Evolutionary conservation across 257 asterid genomes (phyloP).

Genomic region (Capsicum chinense): DNA sequence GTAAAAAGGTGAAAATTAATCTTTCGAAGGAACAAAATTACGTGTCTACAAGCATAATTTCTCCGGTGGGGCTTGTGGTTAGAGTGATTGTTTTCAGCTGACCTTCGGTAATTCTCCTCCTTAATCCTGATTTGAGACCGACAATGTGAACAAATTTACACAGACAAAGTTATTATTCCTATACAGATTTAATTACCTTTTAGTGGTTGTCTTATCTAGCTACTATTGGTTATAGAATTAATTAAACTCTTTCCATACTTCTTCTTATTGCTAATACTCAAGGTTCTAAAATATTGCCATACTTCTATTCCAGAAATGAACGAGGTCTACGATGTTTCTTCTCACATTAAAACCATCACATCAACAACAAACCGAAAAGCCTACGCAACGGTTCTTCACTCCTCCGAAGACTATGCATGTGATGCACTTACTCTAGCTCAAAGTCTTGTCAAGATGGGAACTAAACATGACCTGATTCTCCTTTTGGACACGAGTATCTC

Average conservation of each 20-base stretch:
- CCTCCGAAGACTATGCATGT: slow-evolving; percentile 65
- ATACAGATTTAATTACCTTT: background rate
- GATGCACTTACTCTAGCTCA: slow-evolving; percentile 73
- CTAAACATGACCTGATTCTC: slow-evolving; percentile 64
- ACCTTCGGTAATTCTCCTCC: too few relatives aligned
- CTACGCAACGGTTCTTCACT: slow-evolving; percentile 70
- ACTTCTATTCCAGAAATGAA: slow-evolving; percentile 31
- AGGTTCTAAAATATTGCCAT: background rate
- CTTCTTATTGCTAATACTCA: background rate
- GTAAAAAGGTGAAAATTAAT: too few relatives aligned
- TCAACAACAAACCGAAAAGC: slow-evolving; percentile 49
- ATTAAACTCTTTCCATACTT: background rate
- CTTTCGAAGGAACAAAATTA: too few relatives aligned
- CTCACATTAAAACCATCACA: slow-evolving; percentile 40
- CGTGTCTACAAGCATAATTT: too few relatives aligned
- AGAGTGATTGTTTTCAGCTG: too few relatives aligned
- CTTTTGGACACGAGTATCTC: slow-evolving; percentile 65
- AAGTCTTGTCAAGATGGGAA: slow-evolving; percentile 56
- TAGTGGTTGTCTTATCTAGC: background rate
- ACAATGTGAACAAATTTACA: too few relatives aligned
- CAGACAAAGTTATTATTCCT: background rate
- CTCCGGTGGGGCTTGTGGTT: too few relatives aligned
- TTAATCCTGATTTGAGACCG: too few relatives aligned
- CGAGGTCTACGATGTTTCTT: slow-evolving; percentile 49
- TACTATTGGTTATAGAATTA: background rate